Conservation (phyloP, 345 rosid species). For the Kandelia obovata region DNA sequence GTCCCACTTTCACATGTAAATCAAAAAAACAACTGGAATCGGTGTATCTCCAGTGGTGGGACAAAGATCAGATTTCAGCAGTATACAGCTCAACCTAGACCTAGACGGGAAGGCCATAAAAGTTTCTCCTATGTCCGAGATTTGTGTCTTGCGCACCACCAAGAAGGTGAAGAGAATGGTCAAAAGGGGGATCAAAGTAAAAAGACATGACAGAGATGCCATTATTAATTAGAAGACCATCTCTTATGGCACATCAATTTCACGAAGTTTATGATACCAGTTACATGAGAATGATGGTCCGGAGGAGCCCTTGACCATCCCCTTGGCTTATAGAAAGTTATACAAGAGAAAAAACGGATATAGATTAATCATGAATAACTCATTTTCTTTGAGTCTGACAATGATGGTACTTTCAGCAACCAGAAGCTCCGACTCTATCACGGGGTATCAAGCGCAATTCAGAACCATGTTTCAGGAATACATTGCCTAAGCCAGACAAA, state of each 20-base stretch:
- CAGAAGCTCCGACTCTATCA: slow-evolving; percentile 78
- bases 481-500: slow-evolving; percentile 57
- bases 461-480: slow-evolving; percentile 94
- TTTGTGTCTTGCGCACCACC: no score
- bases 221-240: not conserved
- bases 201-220: not conserved
- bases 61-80: no score
- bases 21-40: no score
- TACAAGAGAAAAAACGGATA: not conserved
- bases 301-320: not conserved
- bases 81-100: no score
- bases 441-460: slow-evolving; percentile 95
- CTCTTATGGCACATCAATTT: not conserved
- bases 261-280: not conserved
- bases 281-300: not conserved
- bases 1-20: no score
- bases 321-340: slow-evolving; percentile 2
- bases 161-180: no score
- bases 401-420: slow-evolving; percentile 8
- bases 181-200: no score
- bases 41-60: no score
- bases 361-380: not conserved
- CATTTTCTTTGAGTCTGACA: not conserved
- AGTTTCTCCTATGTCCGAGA: no score
- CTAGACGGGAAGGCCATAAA: no score